These are phyloP conservation scores for Penicillium verhagenii DNA, from an alignment of 495 filamentous ascomycete species.

Conservation along the genomic window DNA sequence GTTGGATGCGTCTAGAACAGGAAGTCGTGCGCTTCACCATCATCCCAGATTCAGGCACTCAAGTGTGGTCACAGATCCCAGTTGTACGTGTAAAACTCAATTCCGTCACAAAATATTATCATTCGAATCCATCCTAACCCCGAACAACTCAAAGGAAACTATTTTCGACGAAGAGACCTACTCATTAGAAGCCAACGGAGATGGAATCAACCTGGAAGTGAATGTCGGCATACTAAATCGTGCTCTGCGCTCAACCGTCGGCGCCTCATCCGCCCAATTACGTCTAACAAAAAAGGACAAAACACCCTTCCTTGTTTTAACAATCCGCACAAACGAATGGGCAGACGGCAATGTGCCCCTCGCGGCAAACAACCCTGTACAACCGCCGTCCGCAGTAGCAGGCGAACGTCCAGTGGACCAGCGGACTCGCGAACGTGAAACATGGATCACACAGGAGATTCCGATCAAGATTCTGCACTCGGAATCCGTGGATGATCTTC, in stretches of 20 bases:
- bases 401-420: slow-evolving; percentile 48
- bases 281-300: slow-evolving; percentile 91
- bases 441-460: slow-evolving; percentile 90
- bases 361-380: slow-evolving; percentile 30
- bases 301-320: slow-evolving; percentile 78
- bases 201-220: slow-evolving; percentile 91
- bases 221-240: slow-evolving; percentile 77
- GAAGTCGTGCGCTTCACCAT: slow-evolving; percentile 89
- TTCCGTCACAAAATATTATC: not conserved
- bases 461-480: slow-evolving; percentile 87
- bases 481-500: slow-evolving; percentile 75
- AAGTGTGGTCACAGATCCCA: slow-evolving; percentile 78
- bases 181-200: slow-evolving; percentile 70
- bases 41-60: slow-evolving; percentile 86
- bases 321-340: slow-evolving; percentile 63
- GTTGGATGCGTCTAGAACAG: slow-evolving; percentile 88
- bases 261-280: slow-evolving; percentile 73
- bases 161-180: slow-evolving; percentile 80
- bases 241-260: slow-evolving; percentile 79
- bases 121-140: not conserved
- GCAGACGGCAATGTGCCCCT: slow-evolving; percentile 46
- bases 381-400: slow-evolving; percentile 3
- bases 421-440: slow-evolving; percentile 64
- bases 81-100: slow-evolving; percentile 52
- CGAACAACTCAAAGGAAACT: slow-evolving; percentile 57